A percentile compares a stretch with the other conserved stretches of the same genome.
These are phyloP conservation scores for Cornus controversa DNA, from an alignment of 148 eudicot genomes.

Conservation along the genomic window DNA sequence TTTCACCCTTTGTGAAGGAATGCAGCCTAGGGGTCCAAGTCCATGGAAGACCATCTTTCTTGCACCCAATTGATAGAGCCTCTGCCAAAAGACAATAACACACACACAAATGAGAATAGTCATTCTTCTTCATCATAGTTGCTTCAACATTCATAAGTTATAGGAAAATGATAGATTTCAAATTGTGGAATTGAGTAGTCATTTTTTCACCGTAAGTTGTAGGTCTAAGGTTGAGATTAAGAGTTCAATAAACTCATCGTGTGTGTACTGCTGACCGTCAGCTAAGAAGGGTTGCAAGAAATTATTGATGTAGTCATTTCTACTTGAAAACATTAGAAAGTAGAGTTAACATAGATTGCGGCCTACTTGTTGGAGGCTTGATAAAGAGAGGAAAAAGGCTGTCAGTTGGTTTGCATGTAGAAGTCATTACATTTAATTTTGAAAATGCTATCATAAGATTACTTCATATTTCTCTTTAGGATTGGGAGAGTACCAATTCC, in stretches of 20 bases:
- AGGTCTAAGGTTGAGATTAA: slow-evolving; percentile 53
- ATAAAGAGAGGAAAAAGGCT: too few relatives aligned
- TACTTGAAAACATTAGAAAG: slow-evolving; percentile 40
- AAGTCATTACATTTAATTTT: neutral
- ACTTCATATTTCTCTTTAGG: neutral
- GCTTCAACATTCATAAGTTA: too few relatives aligned
- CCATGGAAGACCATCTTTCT: slow-evolving; percentile 80
- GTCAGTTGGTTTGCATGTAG: too few relatives aligned
- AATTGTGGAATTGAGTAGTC: too few relatives aligned
- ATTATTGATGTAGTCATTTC: slow-evolving; percentile 93
- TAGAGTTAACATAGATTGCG: too few relatives aligned
- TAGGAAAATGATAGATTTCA: too few relatives aligned
- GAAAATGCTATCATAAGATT: neutral
- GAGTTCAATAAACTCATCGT: slow-evolving; percentile 63
- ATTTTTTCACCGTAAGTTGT: slow-evolving; percentile 54
- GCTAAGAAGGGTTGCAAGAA: slow-evolving; percentile 80
- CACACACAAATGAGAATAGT: neutral
- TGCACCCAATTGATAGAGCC: slow-evolving; percentile 67
- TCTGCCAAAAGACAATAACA: slow-evolving; percentile 31
- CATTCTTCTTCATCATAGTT: too few relatives aligned
- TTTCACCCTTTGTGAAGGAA: slow-evolving; percentile 86
- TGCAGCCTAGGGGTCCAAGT: slow-evolving; percentile 89
- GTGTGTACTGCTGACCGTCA: slow-evolving; percentile 70
- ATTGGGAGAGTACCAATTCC: slow-evolving; percentile 60
- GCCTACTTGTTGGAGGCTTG: too few relatives aligned